Evolutionary conservation across 768 basidiomycete species (phyloP).

Genomic region (Tylopilus sp.): DNA sequence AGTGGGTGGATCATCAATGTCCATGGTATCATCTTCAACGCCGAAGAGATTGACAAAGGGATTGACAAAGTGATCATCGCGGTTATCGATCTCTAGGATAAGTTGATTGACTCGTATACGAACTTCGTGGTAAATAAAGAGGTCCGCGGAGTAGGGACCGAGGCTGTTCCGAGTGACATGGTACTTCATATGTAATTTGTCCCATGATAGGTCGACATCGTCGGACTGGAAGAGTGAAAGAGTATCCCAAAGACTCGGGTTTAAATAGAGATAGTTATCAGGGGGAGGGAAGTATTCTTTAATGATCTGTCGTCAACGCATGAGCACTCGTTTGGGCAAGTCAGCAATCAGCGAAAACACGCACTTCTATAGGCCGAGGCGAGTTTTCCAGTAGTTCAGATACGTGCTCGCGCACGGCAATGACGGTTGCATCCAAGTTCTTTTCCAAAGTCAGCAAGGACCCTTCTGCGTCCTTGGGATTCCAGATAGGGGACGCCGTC

Average conservation of each 20-base stretch:
- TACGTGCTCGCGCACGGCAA: slow-evolving; percentile 67
- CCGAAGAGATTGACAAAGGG: slow-evolving; percentile 15
- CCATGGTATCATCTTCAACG: slow-evolving; percentile 24
- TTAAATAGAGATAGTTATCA: slow-evolving; percentile 51
- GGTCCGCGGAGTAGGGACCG: slow-evolving; percentile 72
- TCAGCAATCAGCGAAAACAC: slow-evolving; percentile 8
- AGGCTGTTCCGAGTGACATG: slow-evolving; percentile 56
- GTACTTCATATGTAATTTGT: slow-evolving; percentile 61
- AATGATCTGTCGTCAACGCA: slow-evolving; percentile 42
- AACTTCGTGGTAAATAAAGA: slow-evolving; percentile 64
- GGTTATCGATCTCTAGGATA: slow-evolving; percentile 27
- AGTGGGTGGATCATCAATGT: slow-evolving; percentile 23
- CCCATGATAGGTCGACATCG: slow-evolving; percentile 49
- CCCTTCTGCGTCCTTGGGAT: slow-evolving; percentile 60
- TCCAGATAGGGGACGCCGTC: slow-evolving; percentile 90
- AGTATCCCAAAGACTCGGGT: slow-evolving; percentile 51
- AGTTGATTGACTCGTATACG: slow-evolving; percentile 45
- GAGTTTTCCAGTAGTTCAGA: slow-evolving; percentile 62
- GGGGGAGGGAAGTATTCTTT: slow-evolving; percentile 54
- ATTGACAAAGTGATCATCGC: slow-evolving; percentile 16
- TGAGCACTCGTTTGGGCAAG: slow-evolving; percentile 1
- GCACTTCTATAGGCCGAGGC: slow-evolving; percentile 64
- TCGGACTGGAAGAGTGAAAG: slow-evolving; percentile 39
- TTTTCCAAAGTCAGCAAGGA: slow-evolving; percentile 63
- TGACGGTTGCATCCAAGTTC: slow-evolving; percentile 70